Base-by-base conservation (phyloP, 139 green algal genomes). In the Chlamydomonas sp. region DNA sequence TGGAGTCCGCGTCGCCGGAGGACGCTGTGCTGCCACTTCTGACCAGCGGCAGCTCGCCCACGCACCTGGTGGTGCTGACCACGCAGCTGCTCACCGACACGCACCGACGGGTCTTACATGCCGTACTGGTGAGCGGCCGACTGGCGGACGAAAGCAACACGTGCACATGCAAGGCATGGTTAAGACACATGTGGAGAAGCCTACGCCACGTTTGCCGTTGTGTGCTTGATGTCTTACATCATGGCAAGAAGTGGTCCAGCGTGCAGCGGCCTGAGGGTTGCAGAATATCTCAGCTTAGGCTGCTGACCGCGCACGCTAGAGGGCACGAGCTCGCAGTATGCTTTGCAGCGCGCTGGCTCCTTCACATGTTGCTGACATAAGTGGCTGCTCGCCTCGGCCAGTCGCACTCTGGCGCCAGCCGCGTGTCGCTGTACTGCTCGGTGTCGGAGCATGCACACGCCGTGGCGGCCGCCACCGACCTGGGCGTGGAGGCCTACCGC, bases 381-480 rank as follows among this genome's bases (percentile, higher is more conserved):
- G 31, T 49, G 31, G 31, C 31, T 49, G 31, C 31, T 49, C 31
- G 31, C 31, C 31, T 49, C 31, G 31, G 31, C 31, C 91, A 95
- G 93, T 90, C 76, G 14, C 91, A 93, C 75, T 80, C 83, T 1
- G 3, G 61, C 15, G 80, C 85, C 6, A 75, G 66, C 3, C 66
- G 73, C 59, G 90, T 90, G 59, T 18, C 83, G 9, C 67, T 95
- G 1, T 84, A 91, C 74, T 92, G 85, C 83, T 68, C 89, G 0
- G 66, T 94, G 0, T 92, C 88, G 59, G 89, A 95, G 86, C 88
- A 91, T 8, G 93, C 93, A 0, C 93, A 96, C 77, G 91, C 92
- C 2, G 90, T 86, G 73, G 79, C 87, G 15, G 64, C 90, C 2
- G 79, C 72, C 9, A 88, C 72, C 1, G 75, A 83, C 6, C 87